phyloP scores from a whole-genome alignment of 2,329 filamentous ascomycete species.

The Claviceps citrina region DNA sequence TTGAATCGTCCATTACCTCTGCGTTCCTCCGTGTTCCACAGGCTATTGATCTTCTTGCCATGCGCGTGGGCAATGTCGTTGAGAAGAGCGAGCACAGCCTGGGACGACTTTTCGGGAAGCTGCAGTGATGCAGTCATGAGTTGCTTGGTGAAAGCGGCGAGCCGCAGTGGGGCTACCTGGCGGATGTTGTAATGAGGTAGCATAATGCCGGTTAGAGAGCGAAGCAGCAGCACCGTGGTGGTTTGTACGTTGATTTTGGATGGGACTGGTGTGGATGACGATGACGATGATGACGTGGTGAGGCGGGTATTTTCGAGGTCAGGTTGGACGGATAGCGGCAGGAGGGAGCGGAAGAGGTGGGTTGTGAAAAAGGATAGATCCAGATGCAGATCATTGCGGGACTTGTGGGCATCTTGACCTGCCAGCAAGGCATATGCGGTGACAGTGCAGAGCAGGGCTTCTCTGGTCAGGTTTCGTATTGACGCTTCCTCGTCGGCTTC shows the following conservation, averaged over 20 bases:
- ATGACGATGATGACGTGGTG: conserved; percentile 18
- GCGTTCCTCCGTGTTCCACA: conserved; percentile 92
- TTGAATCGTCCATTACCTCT: conserved; percentile 82
- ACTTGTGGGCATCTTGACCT: conserved; percentile 81
- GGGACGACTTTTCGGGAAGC: conserved; percentile 74
- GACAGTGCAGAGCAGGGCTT: conserved; percentile 83
- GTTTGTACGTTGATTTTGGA: conserved; percentile 85
- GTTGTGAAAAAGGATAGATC: conserved; percentile 92
- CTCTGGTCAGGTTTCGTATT: conserved; percentile 61
- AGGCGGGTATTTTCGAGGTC: conserved; percentile 63
- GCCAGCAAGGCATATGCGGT: conserved; percentile 94
- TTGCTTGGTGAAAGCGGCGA: conserved; percentile 90
- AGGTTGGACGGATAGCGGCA: conserved; percentile 62
- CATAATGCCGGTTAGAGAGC: conserved; percentile 69
- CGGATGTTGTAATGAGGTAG: conserved; percentile 60
- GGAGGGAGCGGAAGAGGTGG: conserved; percentile 77
- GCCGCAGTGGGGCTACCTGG: conserved; percentile 61
- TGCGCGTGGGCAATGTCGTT: conserved; percentile 68
- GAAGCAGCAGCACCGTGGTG: conserved; percentile 79
- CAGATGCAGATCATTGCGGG: conserved; percentile 64
- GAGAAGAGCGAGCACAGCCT: conserved; percentile 65
- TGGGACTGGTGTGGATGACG: conserved; percentile 24
- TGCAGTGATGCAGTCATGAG: conserved; percentile 71
- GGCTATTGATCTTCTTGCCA: conserved; percentile 61
- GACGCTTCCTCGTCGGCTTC: conserved; percentile 29